These are phyloP conservation scores for Knoxia roxburghii DNA, from an alignment of 257 asterid genomes.

Conservation along the genomic window DNA sequence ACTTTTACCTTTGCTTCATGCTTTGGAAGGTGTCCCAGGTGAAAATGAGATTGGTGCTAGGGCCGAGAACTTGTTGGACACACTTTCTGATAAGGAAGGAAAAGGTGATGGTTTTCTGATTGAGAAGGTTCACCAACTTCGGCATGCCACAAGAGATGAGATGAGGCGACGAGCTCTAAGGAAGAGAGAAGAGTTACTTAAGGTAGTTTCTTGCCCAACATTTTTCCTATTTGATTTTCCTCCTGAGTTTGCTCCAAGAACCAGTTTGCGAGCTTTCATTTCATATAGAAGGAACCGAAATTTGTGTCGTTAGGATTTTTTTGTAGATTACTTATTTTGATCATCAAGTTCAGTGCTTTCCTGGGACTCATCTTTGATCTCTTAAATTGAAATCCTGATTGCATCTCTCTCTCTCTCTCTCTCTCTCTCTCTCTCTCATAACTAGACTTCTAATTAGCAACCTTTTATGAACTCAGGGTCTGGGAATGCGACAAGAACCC, in stretches of 20 bases:
- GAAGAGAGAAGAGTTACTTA: conserved; percentile 83
- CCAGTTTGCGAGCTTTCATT: neutral
- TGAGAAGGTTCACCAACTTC: conserved; percentile 69
- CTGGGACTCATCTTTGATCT: no score
- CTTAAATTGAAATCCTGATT: no score
- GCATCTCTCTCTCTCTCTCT: no score
- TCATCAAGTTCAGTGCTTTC: no score
- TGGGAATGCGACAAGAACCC: conserved; percentile 82
- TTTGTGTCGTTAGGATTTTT: neutral
- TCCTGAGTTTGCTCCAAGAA: no score
- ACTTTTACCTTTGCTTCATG: conserved; percentile 79
- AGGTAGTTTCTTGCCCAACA: conserved; percentile 42
- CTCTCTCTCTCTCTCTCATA: neutral
- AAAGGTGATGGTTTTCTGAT: conserved; percentile 76
- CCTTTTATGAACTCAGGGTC: conserved; percentile 51
- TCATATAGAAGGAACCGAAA: neutral
- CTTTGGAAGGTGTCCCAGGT: conserved; percentile 91
- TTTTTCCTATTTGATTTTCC: neutral
- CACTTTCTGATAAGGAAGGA: conserved; percentile 84
- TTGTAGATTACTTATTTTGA: neutral
- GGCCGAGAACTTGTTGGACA: conserved; percentile 97
- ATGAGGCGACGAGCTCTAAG: conserved; percentile 89
- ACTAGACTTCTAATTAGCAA: neutral
- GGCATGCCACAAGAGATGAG: conserved; percentile 91
- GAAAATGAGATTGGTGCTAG: conserved; percentile 97